These are phyloP conservation scores for Cryptosporidium felis DNA, from an alignment of 169 alveolate genomes.

Conservation along the genomic window DNA sequence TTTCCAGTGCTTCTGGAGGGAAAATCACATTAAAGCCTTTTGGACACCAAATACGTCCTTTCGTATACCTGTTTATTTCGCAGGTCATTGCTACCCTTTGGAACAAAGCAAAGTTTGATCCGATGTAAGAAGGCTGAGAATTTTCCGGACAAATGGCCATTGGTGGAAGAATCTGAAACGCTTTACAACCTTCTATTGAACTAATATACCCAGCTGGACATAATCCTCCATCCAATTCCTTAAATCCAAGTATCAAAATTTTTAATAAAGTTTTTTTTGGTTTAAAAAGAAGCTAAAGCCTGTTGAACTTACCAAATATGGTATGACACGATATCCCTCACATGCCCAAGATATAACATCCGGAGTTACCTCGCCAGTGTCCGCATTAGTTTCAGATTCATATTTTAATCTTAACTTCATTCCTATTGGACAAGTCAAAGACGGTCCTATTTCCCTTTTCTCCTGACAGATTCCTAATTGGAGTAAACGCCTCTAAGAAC, in stretches of 20 bases:
- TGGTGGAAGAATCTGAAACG: conserved; percentile 63
- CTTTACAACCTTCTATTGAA: conserved; percentile 69
- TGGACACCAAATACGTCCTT: conserved; percentile 68
- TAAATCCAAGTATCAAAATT: not conserved
- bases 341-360: conserved; percentile 62
- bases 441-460: conserved; percentile 50
- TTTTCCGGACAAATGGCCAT: conserved; percentile 42
- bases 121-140: conserved; percentile 19
- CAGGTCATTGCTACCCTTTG: conserved; percentile 20
- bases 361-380: conserved; percentile 62
- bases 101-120: conserved; percentile 33
- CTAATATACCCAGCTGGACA: conserved; percentile 55
- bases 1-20: conserved; percentile 59
- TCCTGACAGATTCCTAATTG: conserved; percentile 45
- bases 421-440: conserved; percentile 51
- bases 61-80: conserved; percentile 3
- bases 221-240: conserved; percentile 58
- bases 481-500: not conserved
- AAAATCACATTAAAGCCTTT: conserved; percentile 57
- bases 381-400: conserved; percentile 55
- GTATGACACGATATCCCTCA: conserved; percentile 56
- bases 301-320: conserved; percentile 43
- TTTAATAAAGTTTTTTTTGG: not conserved
- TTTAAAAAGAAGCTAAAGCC: not conserved
- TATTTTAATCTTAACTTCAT: conserved; percentile 48